Percentiles rank a stretch among this genome's conserved stretches.
phyloP scores from a whole-genome alignment of 768 basidiomycete genomes.

The Sporobolomyces pararoseus region DNA sequence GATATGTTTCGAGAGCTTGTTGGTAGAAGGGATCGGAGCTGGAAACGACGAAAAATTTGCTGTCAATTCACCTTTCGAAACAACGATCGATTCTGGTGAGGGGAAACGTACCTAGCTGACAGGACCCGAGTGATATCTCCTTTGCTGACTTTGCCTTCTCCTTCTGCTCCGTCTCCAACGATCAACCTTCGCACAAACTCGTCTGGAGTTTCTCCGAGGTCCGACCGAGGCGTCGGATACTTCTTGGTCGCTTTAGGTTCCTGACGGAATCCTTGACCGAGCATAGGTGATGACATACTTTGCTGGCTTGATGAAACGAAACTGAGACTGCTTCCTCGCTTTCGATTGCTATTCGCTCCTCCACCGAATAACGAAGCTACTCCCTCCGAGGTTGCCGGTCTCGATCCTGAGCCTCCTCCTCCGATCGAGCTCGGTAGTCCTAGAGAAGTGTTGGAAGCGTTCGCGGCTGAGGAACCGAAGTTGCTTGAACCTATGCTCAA shows the following conservation, averaged over 20 bases:
- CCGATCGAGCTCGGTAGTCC: background rate
- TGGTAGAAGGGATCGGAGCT: slow-evolving; percentile 55
- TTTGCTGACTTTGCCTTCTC: background rate
- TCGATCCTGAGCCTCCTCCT: background rate
- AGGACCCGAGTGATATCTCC: slow-evolving; percentile 72
- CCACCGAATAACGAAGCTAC: slow-evolving; percentile 15
- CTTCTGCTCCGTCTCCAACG: background rate
- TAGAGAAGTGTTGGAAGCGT: background rate
- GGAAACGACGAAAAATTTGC: background rate
- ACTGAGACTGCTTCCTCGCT: slow-evolving; percentile 15
- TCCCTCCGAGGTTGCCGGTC: slow-evolving; percentile 16
- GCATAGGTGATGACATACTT: too few relatives aligned
- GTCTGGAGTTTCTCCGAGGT: slow-evolving; percentile 63
- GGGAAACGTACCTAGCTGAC: slow-evolving; percentile 71
- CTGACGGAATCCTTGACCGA: slow-evolving; percentile 45
- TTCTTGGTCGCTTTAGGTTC: slow-evolving; percentile 23
- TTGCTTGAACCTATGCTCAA: slow-evolving; percentile 10
- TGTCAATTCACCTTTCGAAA: background rate
- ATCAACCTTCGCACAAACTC: slow-evolving; percentile 65
- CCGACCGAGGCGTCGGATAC: slow-evolving; percentile 22
- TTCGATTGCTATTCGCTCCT: slow-evolving; percentile 36
- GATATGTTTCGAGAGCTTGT: slow-evolving; percentile 65
- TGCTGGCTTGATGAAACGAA: slow-evolving; percentile 2
- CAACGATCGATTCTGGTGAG: too few relatives aligned
- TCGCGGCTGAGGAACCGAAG: background rate